These are phyloP conservation scores for Lumnitzera littorea DNA, from an alignment of 345 rosid species.

Conservation along the genomic window DNA sequence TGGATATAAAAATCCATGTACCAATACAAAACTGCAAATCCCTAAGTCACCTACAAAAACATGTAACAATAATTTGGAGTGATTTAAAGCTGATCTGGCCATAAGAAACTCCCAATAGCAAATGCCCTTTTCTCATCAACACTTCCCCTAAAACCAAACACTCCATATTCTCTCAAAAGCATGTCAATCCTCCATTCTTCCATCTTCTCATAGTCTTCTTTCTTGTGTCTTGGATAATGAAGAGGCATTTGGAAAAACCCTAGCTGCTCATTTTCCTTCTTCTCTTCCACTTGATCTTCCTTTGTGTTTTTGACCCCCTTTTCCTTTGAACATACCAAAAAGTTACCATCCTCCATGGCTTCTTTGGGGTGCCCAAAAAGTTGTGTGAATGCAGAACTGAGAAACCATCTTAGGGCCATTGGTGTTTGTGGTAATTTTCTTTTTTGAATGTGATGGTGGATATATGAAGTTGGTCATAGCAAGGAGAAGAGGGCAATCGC, in stretches of 20 bases:
- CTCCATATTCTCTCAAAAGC: slow-evolving; percentile 47
- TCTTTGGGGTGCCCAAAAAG: slow-evolving; percentile 19
- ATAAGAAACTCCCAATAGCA: slow-evolving; percentile 43
- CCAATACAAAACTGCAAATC: no score
- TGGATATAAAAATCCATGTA: no score
- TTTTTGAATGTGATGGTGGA: no score
- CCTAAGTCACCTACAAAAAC: no score
- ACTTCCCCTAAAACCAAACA: slow-evolving; percentile 22
- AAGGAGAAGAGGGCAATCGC: no score
- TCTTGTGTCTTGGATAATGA: slow-evolving; percentile 43
- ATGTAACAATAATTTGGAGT: no score
- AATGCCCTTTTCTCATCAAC: slow-evolving; percentile 42
- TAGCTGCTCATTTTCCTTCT: slow-evolving; percentile 18
- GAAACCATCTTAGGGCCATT: slow-evolving; percentile 28
- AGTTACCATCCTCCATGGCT: no score
- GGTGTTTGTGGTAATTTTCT: neutral
- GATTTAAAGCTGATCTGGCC: slow-evolving; percentile 37
- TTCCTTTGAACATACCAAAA: neutral
- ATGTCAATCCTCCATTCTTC: slow-evolving; percentile 40
- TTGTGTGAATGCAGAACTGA: slow-evolving; percentile 22
- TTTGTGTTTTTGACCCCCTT: neutral
- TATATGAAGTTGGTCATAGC: no score
- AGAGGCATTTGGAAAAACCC: slow-evolving; percentile 42
- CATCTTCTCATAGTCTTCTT: slow-evolving; percentile 48
- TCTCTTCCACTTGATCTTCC: slow-evolving; percentile 11